phyloP scores from a whole-genome alignment of 805 yeast species.

The Lipomyces sp. region DNA sequence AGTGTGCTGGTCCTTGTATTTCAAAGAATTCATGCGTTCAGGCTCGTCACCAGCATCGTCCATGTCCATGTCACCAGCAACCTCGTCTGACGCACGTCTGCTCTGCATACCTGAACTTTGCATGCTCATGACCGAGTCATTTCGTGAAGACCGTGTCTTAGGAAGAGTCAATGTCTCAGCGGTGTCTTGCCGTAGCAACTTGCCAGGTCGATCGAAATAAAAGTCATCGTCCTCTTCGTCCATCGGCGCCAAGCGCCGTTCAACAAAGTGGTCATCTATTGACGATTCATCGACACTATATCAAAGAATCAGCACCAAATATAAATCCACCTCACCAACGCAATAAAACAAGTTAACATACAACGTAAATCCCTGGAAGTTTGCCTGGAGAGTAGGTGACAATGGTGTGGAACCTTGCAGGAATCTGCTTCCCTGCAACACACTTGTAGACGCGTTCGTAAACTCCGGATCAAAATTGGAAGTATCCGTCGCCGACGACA shows the following conservation, averaged over 20 bases:
- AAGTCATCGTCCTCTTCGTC: constrained; percentile 37
- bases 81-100: constrained; percentile 1
- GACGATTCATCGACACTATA: constrained; percentile 83
- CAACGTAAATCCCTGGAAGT: constrained; percentile 92
- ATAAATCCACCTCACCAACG: neutral
- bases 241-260: constrained; percentile 30
- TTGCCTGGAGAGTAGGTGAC: constrained; percentile 93
- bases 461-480: constrained; percentile 98
- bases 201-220: constrained; percentile 7
- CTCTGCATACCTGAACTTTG: neutral
- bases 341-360: constrained; percentile 1
- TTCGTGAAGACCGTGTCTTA: constrained; percentile 1
- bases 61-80: constrained; percentile 22
- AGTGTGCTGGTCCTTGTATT: constrained; percentile 72
- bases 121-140: constrained; percentile 8
- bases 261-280: constrained; percentile 77
- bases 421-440: constrained; percentile 56
- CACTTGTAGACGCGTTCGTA: constrained; percentile 87
- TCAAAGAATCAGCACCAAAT: neutral
- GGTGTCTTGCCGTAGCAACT: constrained; percentile 12
- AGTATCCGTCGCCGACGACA: constrained; percentile 88
- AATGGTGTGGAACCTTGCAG: constrained; percentile 67
- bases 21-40: constrained; percentile 16
- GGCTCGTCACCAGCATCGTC: constrained; percentile 6
- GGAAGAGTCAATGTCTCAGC: constrained; percentile 11